Evolutionary conservation across 2,329 filamentous ascomycete genomes (phyloP), one percentile per base, ranked within the genome.

Genomic region (Ophiostoma fasciatum): DNA sequence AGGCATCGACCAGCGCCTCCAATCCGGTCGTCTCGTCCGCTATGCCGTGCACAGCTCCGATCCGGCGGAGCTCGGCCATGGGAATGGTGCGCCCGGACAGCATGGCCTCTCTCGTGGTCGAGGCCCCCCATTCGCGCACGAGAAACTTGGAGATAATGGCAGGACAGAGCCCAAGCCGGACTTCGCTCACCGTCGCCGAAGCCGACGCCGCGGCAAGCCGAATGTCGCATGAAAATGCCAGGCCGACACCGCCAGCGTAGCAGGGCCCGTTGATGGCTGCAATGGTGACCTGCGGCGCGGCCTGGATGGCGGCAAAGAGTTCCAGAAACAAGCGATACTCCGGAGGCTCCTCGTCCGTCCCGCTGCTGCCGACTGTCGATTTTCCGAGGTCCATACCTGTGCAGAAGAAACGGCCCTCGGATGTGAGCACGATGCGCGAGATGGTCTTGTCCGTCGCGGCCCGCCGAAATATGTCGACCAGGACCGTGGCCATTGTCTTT

Each of bases 181-280:
- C 54, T 30, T 61, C 57, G 35, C 50, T 59, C 3, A 61, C 44
- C 4, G 49, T 57, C 20, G 45, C 41, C 1, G 28, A 39, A 1
- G 46, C 46, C 4, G 33, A 13, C 4, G 22, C 23, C 1, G 30
- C 32, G 13, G 25, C 37, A 13, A 51, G 31, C 12, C 57, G 49
- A n/a, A 60, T 46, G 36, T 61, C 57, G 42, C 56, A 61, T 3
- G 49, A 49, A 40, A 59, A 59, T 0, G 53, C 55, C 1, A 62
- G 47, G 1, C 58, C 58, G 7, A 59, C 56, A 0, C 58, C 58
- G 5, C 55, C 57, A 2, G 55, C 58, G 37, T 54, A 59, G 2
- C 51, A 50, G 1, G 58, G 53, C 0, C 59, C 58, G 28, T 61
- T 56, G 27, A 61, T 42, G 3, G 42, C 43, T 1, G 58, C 57